Evolutionary conservation across 148 eudicot species (phyloP).

Genomic region (Rhododendron williamsianum): DNA sequence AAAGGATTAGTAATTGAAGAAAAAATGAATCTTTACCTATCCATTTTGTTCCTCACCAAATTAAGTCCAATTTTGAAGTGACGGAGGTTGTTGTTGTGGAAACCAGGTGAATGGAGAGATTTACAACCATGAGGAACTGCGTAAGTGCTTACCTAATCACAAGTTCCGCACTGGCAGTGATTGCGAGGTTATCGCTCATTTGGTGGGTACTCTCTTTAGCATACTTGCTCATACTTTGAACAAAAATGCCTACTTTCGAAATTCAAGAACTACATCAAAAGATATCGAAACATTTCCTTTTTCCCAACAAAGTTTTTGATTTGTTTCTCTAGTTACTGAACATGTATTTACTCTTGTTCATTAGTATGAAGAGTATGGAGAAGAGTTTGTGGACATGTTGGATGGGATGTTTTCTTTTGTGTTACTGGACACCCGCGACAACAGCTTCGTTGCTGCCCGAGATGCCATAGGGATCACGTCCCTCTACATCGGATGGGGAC

Average conservation of each 20-base stretch:
- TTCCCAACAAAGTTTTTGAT: not conserved
- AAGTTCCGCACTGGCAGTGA: conserved; percentile 80
- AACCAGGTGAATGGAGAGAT: conserved; percentile 84
- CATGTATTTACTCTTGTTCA: not conserved
- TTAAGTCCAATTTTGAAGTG: not conserved
- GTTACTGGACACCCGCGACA: conserved; percentile 73
- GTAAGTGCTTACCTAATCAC: conserved; percentile 51
- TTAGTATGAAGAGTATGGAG: conserved; percentile 93
- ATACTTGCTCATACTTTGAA: not conserved
- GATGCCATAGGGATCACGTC: conserved; percentile 91
- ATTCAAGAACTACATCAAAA: not conserved
- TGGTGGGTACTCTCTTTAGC: conserved; percentile 36
- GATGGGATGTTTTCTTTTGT: conserved; percentile 95
- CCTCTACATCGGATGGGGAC: conserved; percentile 94
- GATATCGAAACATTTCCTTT: not conserved
- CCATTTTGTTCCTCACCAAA: too few species aligned
- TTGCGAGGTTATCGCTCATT: conserved; percentile 91
- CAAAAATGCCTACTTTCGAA: not conserved
- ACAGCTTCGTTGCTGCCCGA: conserved; percentile 80
- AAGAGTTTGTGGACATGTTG: conserved; percentile 78
- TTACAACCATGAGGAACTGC: conserved; percentile 74
- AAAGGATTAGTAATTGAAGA: not conserved
- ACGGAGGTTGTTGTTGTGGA: not conserved
- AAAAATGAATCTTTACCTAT: not conserved
- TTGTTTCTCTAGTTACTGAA: not conserved